Evolutionary conservation across 1,139 yeast species (phyloP).

Genomic region (Candida albicans): DNA sequence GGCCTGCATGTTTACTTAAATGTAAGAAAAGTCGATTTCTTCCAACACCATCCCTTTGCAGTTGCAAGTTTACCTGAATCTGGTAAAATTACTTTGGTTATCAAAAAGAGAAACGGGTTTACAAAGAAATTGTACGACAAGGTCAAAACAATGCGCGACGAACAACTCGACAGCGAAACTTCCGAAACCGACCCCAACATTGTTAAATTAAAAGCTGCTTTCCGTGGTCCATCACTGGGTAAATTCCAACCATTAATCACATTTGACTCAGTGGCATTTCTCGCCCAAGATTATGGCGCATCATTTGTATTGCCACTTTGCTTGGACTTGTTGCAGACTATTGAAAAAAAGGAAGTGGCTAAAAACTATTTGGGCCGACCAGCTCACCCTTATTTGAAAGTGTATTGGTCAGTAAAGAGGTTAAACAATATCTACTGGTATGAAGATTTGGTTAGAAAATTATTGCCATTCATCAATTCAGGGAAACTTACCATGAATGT

Average conservation of each 20-base stretch:
- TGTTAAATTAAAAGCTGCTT: slow-evolving; percentile 29
- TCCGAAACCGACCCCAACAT: slow-evolving; percentile 14
- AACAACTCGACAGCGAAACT: slow-evolving; percentile 16
- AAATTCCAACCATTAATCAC: slow-evolving; percentile 40
- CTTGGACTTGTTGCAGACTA: slow-evolving; percentile 33
- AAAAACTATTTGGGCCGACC: slow-evolving; percentile 39
- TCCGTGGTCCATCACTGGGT: slow-evolving; percentile 50
- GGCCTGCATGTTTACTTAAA: slow-evolving; percentile 49
- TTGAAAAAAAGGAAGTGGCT: slow-evolving; percentile 22
- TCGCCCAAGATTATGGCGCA: slow-evolving; percentile 49
- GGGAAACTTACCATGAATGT: slow-evolving; percentile 25
- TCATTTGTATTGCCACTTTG: slow-evolving; percentile 49
- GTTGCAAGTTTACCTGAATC: slow-evolving; percentile 39
- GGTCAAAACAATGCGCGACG: slow-evolving; percentile 13
- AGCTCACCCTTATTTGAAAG: slow-evolving; percentile 22
- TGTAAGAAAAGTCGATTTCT: slow-evolving; percentile 35
- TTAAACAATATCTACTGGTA: slow-evolving; percentile 37
- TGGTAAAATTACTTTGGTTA: slow-evolving; percentile 40
- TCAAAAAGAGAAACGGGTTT: slow-evolving; percentile 45
- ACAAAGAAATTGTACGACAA: slow-evolving; percentile 35
- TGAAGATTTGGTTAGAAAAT: slow-evolving; percentile 30
- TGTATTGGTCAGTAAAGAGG: slow-evolving; percentile 38
- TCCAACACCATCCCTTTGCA: slow-evolving; percentile 52
- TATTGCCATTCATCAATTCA: slow-evolving; percentile 23
- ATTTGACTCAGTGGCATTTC: slow-evolving; percentile 41